Base-by-base conservation (phyloP, 805 yeast genomes). In the Metschnikowia dekortorum region DNA sequence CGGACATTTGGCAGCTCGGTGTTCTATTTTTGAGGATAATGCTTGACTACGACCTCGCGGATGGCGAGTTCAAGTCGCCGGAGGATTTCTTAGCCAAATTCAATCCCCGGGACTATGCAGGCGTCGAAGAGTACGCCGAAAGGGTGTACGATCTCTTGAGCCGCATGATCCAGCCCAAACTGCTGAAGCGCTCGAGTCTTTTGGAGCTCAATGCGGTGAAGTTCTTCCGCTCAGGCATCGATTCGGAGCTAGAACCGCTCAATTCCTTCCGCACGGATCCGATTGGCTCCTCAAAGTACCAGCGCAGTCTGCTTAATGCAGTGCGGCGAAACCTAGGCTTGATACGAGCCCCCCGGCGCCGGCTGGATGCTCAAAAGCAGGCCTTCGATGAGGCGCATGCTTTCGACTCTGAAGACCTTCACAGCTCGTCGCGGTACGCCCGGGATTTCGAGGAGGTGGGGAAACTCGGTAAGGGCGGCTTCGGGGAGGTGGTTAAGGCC, bases 401-500 rank as follows among this genome's bases (percentile, higher is more conserved):
- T 16, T 9, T 22, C 9, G 41, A 44, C 10, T 10, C 32, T 8
- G 38, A 43, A 18, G 42, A 44, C 30, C 31, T n/a, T 11, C 51
- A 46, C 8, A 50, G 33, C 8, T 57, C 53, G 8, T 56, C 59
- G 22, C 75, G 99, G 55, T 94, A 92, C 63, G 87, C 84, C 3
- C 82, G 91, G 54, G 99, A 94, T 64, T 94, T 95, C 67, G 99
- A 94, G 66, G 99, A 94, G 63, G 87, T 89, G 40, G 94, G 92
- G 0, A 81, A 85, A 18, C 69, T 94, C 8, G 99, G 99, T 2
- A 82, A 84, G 58, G 99, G 99, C 37, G 99, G 96, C 0, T 94
- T 87, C 69, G 99, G 99, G 6, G 97, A 94, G 66, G 99, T 94
- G 8, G 97, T 94, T n/a, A 91, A 92, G 61, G 98, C 94, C 0